Base-by-base conservation (phyloP, 768 basidiomycete genomes). In the Lentinula raphanica region DNA sequence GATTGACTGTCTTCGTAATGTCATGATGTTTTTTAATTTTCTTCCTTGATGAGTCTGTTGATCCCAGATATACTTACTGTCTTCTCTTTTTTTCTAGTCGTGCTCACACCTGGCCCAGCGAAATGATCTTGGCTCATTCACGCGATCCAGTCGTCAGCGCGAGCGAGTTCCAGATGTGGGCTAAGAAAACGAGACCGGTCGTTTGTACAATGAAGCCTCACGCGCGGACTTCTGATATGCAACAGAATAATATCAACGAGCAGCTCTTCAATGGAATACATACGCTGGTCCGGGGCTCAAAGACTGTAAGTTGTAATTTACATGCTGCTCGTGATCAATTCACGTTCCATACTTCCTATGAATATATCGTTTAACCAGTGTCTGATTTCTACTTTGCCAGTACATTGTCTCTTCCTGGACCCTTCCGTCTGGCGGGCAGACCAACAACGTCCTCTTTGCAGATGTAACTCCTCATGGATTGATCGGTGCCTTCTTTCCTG, bases 331-430 rank as follows among this genome's bases (percentile, higher is more conserved):
- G n/a, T n/a, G n/a, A 13, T 35, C 32, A 13, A 35, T 8, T 35
- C 32, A 35, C 32, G 8, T 35, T 35, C 32, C 32, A 35, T 35
- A 5, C 32, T 35, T 35, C 5, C 13, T 35, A 35, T 35, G 9
- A 35, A 35, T 27, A 13, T 44, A 15, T 31, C 13, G 6, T 5
- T 40, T 32, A 23, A 32, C 9, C 32, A 8, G n/a, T 40, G 2
- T 12, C n/a, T 44, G 19, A 15, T 11, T 11, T 29, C 17, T 13
- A 17, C 13, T 12, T 29, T 29, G 19, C 0, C 11, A 57, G 56
- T 57, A 57, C 19, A 25, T 49, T 13, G 56, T 45, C 28, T 46
- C 56, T 5, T 28, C 40, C 4, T 57, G 56, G 56, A 57, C 56
- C 8, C 28, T 49, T 9, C 56, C 56, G 11, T 35, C 28, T 28